Evolutionary conservation across 164 flowering plant genomes (phyloP).

Genomic region (Paratinospora sagittata): DNA sequence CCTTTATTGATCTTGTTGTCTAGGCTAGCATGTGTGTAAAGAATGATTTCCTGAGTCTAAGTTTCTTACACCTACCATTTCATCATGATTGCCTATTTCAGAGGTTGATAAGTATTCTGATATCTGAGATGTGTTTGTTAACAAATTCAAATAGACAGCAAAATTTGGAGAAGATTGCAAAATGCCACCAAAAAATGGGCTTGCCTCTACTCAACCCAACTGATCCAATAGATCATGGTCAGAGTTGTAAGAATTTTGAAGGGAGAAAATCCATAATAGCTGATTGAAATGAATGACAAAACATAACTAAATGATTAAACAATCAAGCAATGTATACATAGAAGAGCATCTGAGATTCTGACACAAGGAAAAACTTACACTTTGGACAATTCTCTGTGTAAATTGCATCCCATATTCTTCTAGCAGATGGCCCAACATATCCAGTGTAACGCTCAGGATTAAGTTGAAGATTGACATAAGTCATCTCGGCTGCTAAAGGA

Average conservation of each 20-base stretch:
- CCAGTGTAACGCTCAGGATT: conserved; percentile 96
- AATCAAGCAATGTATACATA: no score
- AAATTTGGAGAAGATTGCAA: background rate
- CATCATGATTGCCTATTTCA: background rate
- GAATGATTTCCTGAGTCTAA: background rate
- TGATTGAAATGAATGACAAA: conserved; percentile 2
- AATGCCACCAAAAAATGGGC: background rate
- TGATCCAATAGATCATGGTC: no score
- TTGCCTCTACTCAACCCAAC: background rate
- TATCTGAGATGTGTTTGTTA: no score
- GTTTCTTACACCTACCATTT: background rate
- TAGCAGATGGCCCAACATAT: conserved; percentile 84
- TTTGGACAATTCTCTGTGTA: conserved; percentile 90
- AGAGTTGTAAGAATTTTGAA: no score
- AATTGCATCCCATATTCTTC: conserved; percentile 94
- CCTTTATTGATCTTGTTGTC: no score
- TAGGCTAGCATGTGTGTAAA: no score
- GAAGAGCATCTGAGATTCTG: background rate
- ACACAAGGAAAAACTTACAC: conserved; percentile 38
- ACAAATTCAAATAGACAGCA: no score
- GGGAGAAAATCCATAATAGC: background rate
- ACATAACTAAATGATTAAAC: background rate
- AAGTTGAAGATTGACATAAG: conserved; percentile 88
- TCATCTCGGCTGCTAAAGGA: conserved; percentile 71
- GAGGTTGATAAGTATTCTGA: background rate